Conservation (phyloP, 129 eudicot species). For the Chrysanthemum seticuspe region DNA sequence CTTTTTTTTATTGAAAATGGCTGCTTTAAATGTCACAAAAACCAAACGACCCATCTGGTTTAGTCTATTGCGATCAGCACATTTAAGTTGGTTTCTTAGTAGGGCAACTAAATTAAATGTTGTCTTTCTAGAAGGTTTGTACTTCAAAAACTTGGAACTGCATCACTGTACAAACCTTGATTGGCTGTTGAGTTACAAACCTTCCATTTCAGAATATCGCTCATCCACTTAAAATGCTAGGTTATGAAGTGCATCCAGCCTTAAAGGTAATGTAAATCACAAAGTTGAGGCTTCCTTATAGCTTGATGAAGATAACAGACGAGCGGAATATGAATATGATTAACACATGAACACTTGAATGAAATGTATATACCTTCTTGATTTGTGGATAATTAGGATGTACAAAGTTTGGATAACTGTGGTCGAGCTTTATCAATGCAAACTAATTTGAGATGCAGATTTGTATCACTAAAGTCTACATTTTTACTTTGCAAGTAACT, state of each 20-base stretch:
- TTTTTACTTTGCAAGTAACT: too few species aligned
- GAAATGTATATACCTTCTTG: too few species aligned
- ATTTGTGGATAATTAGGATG: too few species aligned
- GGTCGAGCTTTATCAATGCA: too few species aligned
- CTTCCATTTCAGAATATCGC: not conserved
- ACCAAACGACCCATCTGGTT: not conserved
- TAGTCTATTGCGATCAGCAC: not conserved
- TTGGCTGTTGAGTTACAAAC: not conserved
- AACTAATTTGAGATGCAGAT: too few species aligned
- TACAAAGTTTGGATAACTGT: too few species aligned
- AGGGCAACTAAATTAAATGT: not conserved
- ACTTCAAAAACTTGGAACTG: not conserved
- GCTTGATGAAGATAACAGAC: too few species aligned
- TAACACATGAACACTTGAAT: too few species aligned
- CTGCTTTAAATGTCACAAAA: not conserved
- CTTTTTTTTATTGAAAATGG: not conserved
- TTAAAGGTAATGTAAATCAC: too few species aligned
- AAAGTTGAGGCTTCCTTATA: too few species aligned
- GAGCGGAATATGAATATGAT: too few species aligned
- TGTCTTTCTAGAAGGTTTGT: slow-evolving; percentile 2
- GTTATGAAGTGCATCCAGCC: not conserved
- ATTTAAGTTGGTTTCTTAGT: not conserved
- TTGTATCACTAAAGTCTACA: too few species aligned
- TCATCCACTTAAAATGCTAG: not conserved
- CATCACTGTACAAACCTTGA: not conserved